These are phyloP conservation scores for Coemansia sp. DNA, from an alignment of 192 early-diverging fungal species.

Conservation along the genomic window DNA sequence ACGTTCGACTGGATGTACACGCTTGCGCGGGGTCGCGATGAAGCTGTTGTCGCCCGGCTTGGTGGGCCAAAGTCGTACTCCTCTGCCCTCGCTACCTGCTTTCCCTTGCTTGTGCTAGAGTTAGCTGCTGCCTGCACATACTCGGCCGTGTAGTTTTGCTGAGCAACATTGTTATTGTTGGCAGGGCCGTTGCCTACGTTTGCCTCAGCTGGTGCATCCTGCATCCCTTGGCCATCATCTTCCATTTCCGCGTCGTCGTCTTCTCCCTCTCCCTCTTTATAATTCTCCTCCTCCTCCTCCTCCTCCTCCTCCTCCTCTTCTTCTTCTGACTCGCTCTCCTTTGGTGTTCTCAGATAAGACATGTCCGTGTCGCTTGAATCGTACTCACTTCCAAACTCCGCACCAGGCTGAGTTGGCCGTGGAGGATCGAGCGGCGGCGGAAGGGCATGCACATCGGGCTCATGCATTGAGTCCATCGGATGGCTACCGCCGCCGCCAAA, in stretches of 20 bases:
- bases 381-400: slow-evolving; percentile 14
- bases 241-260: not conserved
- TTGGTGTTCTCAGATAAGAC: slow-evolving; percentile 42
- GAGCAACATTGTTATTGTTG: not conserved
- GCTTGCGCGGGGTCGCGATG: slow-evolving; percentile 11
- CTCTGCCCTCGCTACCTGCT: slow-evolving; percentile 3
- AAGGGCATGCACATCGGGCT: not conserved
- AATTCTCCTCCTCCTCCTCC: slow-evolving; percentile 2
- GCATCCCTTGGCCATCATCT: not conserved
- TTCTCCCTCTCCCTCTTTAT: not conserved
- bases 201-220: not conserved
- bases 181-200: not conserved
- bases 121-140: not conserved
- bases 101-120: not conserved
- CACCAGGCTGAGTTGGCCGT: not conserved
- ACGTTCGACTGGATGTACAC: slow-evolving; percentile 46
- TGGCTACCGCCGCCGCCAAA: not conserved
- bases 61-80: slow-evolving; percentile 16
- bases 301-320: slow-evolving; percentile 12
- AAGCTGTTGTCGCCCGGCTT: slow-evolving; percentile 17
- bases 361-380: slow-evolving; percentile 40
- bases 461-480: not conserved
- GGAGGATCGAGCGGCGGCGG: slow-evolving; percentile 16
- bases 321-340: slow-evolving; percentile 29
- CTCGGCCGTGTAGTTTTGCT: not conserved